These are phyloP conservation scores for Oryza coarctata DNA, from an alignment of 176 grass and related monocot genomes.

Conservation along the genomic window DNA sequence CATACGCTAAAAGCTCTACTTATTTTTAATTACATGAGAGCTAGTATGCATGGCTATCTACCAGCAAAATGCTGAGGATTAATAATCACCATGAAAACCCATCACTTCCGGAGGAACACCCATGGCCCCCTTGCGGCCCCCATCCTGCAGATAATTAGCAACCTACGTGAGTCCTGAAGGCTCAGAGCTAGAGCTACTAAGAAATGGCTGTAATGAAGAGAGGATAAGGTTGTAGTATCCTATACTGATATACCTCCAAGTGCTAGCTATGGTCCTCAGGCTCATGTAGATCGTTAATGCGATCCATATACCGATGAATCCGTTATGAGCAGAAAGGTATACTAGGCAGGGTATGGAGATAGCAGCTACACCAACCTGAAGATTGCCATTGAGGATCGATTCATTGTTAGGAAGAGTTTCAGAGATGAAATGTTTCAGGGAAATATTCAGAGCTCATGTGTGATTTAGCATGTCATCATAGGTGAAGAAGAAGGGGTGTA, in stretches of 20 bases:
- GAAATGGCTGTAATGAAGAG: slow-evolving; percentile 4
- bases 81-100: slow-evolving; percentile 7
- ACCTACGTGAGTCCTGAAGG: slow-evolving; percentile 4
- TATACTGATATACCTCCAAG: slow-evolving; percentile 73
- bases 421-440: neutral
- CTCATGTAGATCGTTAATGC: slow-evolving; percentile 97
- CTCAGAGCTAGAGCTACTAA: neutral
- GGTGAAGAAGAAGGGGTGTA: slow-evolving; percentile 7
- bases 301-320: slow-evolving; percentile 94
- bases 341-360: slow-evolving; percentile 71
- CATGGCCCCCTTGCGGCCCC: slow-evolving; percentile 79
- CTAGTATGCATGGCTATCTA: slow-evolving; percentile 25
- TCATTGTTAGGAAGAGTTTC: slow-evolving; percentile 16
- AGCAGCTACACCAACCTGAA: slow-evolving; percentile 81
- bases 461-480: neutral
- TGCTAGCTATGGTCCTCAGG: slow-evolving; percentile 81
- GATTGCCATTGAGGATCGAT: slow-evolving; percentile 2
- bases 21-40: slow-evolving; percentile 33
- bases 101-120: slow-evolving; percentile 66
- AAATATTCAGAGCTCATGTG: neutral
- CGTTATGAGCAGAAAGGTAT: slow-evolving; percentile 66
- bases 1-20: slow-evolving; percentile 18
- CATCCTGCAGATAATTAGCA: slow-evolving; percentile 53
- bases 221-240: slow-evolving; percentile 27
- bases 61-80: slow-evolving; percentile 10